Conservation (phyloP, 371 early-diverging fungal species). For the Rhizopus stolonifer region DNA sequence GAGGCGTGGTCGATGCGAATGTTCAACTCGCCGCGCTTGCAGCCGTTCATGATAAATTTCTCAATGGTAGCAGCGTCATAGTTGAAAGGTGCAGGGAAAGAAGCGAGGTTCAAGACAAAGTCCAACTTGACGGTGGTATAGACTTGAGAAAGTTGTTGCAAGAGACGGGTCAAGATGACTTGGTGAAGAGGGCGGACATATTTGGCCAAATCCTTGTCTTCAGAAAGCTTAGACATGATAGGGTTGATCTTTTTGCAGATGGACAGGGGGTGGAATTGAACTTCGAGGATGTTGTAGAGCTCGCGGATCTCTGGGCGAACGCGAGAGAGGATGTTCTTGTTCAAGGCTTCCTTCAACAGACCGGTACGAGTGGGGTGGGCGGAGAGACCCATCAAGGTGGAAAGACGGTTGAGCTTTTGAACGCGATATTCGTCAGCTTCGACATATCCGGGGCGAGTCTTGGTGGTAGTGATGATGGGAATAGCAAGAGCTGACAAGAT, state of each 20-base stretch:
- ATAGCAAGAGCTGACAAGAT: constrained; percentile 90
- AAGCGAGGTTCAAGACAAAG: constrained; percentile 83
- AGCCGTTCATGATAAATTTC: constrained; percentile 96
- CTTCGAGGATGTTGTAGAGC: constrained; percentile 92
- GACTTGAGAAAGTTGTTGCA: constrained; percentile 96
- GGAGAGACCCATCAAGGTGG: constrained; percentile 83
- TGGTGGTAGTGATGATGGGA: constrained; percentile 83
- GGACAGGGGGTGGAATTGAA: constrained; percentile 96
- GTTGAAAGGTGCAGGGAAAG: constrained; percentile 85
- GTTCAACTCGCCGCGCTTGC: constrained; percentile 92
- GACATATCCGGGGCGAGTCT: constrained; percentile 64
- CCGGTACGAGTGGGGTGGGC: constrained; percentile 87
- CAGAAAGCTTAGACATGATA: constrained; percentile 70
- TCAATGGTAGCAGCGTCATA: constrained; percentile 89
- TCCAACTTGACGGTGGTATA: constrained; percentile 96
- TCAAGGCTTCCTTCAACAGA: constrained; percentile 86
- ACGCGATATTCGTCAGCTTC: constrained; percentile 85
- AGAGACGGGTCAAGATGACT: constrained; percentile 91
- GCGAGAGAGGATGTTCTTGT: constrained; percentile 81
- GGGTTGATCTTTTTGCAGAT: constrained; percentile 95
- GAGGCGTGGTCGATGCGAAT: constrained; percentile 94
- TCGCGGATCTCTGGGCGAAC: constrained; percentile 90
- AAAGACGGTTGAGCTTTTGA: constrained; percentile 80
- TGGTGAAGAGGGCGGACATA: constrained; percentile 93
- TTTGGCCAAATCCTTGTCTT: constrained; percentile 74